Base-by-base conservation (phyloP, 169 alveolate species). In the Eimeria necatrix region DNA sequence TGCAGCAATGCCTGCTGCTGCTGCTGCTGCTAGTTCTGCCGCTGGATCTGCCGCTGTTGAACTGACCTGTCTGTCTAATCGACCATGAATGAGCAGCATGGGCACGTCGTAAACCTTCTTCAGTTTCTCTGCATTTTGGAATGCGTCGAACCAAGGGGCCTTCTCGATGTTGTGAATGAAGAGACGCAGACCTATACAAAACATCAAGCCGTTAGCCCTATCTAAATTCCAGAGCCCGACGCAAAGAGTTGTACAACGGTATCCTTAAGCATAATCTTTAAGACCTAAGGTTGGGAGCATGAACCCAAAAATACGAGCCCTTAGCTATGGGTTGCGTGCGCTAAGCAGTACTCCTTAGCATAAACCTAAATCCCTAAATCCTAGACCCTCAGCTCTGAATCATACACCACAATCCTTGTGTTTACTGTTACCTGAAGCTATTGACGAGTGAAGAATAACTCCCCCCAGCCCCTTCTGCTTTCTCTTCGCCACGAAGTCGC, bases 381-480 rank as follows among this genome's bases (percentile, higher is more conserved):
- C 68, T 41, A 48, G 24, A 46, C 87, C 87, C 64, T 48, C 14
- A 48, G n/a, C 87, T 20, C 46, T 48, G 16, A 49, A 78, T 7
- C 87, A 18, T 48, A 4, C 14, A 49, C 22, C 87, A 56, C 26
- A 5, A 48, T 5, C 26, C 41, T 9, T 64, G 18, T 5, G 52
- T 51, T 26, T 14, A 81, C 20, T 16, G 46, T 51, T 52, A 98
- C 99, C 99, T 22, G 98, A 97, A 6, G 99, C 97, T 16, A 98
- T 84, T 3, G 98, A 98, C 0, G 98, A 96, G 22, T 98, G 99
- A n/a, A 98, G 94, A 46, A 98, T 93, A n/a, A 98, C 91, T 8
- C 99, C 99, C 1, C 98, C 99, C 3, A 98, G 97, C 7, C 97
- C 97, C 49, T 51, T 86, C n/a, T 90, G 52, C n/a, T 85, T 73